These are phyloP conservation scores for Plectranthus barbatus DNA, from an alignment of 257 asterid genomes.

Conservation along the genomic window DNA sequence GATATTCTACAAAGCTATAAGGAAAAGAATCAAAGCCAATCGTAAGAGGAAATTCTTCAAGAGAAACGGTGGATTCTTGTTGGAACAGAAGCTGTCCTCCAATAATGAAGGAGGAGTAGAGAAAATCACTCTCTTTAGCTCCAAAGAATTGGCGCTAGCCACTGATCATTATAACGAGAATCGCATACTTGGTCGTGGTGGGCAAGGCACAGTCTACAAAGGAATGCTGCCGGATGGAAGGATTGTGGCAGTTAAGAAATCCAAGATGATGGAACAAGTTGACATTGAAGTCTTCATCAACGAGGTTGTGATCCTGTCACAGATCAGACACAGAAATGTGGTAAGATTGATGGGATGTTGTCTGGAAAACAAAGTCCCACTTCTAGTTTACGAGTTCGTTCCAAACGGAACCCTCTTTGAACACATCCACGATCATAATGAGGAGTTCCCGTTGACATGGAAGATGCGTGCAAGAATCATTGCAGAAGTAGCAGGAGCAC, in stretches of 20 bases:
- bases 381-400: constrained; percentile 13
- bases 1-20: neutral
- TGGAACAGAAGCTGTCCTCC: too few species aligned
- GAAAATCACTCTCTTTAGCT: neutral
- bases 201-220: too few species aligned
- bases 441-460: constrained; percentile 8
- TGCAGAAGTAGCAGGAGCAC: constrained; percentile 1
- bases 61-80: constrained; percentile 17
- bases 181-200: too few species aligned
- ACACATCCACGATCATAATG: constrained; percentile 3
- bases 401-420: constrained; percentile 10
- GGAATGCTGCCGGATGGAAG: too few species aligned
- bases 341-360: constrained; percentile 24
- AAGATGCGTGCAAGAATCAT: constrained; percentile 1
- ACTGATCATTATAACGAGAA: constrained; percentile 9
- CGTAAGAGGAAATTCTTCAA: constrained; percentile 15
- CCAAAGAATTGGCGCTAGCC: constrained; percentile 1
- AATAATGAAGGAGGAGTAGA: constrained; percentile 1
- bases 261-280: too few species aligned
- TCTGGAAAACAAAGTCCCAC: constrained; percentile 16
- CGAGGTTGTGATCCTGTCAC: too few species aligned
- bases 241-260: too few species aligned
- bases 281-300: too few species aligned
- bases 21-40: neutral
- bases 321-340: constrained; percentile 22